These are phyloP conservation scores for Glaciozyma martinii DNA, from an alignment of 768 basidiomycete species.

Conservation along the genomic window DNA sequence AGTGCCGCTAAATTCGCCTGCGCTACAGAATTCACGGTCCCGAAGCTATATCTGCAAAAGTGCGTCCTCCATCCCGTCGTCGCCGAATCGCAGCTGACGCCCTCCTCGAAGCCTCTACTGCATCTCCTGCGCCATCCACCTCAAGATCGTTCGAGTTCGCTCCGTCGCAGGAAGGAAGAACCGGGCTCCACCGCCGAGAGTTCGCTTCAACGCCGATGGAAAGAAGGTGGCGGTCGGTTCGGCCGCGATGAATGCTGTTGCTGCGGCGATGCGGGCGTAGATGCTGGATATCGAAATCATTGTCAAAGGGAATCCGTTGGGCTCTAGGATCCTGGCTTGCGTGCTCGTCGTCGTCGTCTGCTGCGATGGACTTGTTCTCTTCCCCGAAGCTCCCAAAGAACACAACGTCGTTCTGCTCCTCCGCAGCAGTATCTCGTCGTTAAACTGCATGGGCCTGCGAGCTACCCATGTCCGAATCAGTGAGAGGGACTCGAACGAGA, in stretches of 20 bases:
- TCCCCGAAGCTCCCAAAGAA: no score
- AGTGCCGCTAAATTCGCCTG: background rate
- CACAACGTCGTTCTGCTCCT: no score
- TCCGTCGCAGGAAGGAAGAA: slow-evolving; percentile 90
- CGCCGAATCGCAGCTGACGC: background rate
- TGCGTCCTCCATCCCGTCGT: background rate
- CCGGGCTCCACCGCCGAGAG: slow-evolving; percentile 91
- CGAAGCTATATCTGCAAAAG: slow-evolving; percentile 28
- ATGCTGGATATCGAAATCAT: no score
- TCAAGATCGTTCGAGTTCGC: slow-evolving; percentile 95
- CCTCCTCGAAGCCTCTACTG: slow-evolving; percentile 67
- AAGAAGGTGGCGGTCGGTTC: slow-evolving; percentile 21
- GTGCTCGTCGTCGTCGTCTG: no score
- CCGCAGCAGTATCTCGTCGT: no score
- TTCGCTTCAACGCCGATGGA: slow-evolving; percentile 41
- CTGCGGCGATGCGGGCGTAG: background rate
- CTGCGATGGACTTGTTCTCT: no score
- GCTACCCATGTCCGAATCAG: no score
- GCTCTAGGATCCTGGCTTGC: no score
- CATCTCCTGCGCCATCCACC: slow-evolving; percentile 97
- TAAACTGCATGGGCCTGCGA: no score
- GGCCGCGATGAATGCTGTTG: background rate
- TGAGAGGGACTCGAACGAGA: no score
- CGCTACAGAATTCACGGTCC: slow-evolving; percentile 23
- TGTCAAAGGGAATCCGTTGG: no score